Base-by-base conservation (phyloP, 208 protist genomes). In the Leishmania guyanensis region DNA sequence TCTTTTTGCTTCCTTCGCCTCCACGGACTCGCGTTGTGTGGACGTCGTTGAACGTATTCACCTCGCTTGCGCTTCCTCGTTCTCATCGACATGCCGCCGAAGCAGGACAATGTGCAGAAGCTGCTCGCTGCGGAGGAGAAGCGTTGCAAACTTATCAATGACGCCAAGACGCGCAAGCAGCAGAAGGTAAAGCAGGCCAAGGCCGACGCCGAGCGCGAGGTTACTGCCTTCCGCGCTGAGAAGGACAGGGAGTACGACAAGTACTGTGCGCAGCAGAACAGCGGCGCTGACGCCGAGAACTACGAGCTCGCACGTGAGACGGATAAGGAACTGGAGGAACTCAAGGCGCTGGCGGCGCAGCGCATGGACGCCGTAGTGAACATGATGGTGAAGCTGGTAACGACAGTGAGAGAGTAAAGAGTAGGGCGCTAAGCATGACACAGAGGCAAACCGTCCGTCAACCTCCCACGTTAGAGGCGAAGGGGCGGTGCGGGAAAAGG, bases 31-130 rank as follows among this genome's bases (percentile, higher is more conserved):
- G 60, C 22, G 22, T 66, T n/a, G n/a, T 39, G 29, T 14, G 60
- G 9, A n/a, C 60, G n/a, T 36, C 36, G n/a, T 66, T n/a, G 10
- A n/a, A 5, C 29, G 60, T 66, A 12, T 5, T 3, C 60, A 39
- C 29, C n/a, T 39, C n/a, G 22, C 56, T 26, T 62, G 36, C 36
- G 36, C 36, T 2, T 39, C 36, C 36, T 39, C 36, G 36, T 39
- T 39, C 36, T 39, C 36, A 39, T 39, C 36, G 36, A 39, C 36
- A 39, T 97, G 94, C 87, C 90, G 17, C 92, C 94, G 56, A 95
- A 95, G 81, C 90, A 94, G 78, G 92, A 97, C 85, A 97, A 97
- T 76, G 94, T 97, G 51, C 94, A 97, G 86, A 92, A 92, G 79
- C 92, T 97, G 36, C 88, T 97, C 56, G 91, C 88, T 2, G 94